These are phyloP conservation scores for Penicillium sp. DNA, from an alignment of 2,329 filamentous ascomycete species.

Conservation along the genomic window DNA sequence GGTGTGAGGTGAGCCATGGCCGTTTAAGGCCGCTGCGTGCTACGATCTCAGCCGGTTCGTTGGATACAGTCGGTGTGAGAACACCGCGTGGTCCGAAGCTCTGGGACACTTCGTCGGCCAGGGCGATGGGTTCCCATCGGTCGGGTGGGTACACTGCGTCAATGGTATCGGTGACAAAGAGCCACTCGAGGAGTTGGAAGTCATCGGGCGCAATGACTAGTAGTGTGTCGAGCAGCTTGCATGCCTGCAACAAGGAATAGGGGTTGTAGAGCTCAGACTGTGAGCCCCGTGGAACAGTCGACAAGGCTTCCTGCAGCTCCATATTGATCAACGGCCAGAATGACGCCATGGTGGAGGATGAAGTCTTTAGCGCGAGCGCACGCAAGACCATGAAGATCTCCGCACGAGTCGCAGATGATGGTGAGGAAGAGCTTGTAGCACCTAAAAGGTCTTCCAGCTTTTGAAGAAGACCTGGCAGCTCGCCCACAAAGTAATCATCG, in stretches of 20 bases:
- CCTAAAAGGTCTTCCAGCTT: conserved; percentile 82
- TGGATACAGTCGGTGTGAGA: conserved; percentile 23
- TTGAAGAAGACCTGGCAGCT: conserved; percentile 71
- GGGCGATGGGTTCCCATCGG: conserved; percentile 66
- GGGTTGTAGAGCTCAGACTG: conserved; percentile 76
- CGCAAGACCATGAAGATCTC: conserved; percentile 88
- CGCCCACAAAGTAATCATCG: conserved; percentile 75
- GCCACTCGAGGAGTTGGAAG: conserved; percentile 97
- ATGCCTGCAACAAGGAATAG: conserved; percentile 78
- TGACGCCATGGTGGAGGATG: conserved; percentile 73
- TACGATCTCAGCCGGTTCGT: conserved; percentile 30
- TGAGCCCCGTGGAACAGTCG: conserved; percentile 68
- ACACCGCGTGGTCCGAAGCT: conserved; percentile 58
- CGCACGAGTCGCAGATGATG: conserved; percentile 81
- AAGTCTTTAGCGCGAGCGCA: conserved; percentile 75
- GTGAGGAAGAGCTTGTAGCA: conserved; percentile 83
- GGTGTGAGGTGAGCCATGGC: conserved; percentile 45
- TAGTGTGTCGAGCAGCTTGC: conserved; percentile 88
- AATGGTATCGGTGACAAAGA: conserved; percentile 95
- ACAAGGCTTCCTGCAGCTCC: conserved; percentile 77
- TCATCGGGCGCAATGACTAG: conserved; percentile 86
- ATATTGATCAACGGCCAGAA: conserved; percentile 89
- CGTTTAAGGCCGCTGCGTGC: conserved; percentile 32
- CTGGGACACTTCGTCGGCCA: conserved; percentile 82
- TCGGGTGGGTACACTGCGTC: conserved; percentile 86